Conservation (phyloP, 768 basidiomycete genomes). For the Omphalotus guepiniiformis region DNA sequence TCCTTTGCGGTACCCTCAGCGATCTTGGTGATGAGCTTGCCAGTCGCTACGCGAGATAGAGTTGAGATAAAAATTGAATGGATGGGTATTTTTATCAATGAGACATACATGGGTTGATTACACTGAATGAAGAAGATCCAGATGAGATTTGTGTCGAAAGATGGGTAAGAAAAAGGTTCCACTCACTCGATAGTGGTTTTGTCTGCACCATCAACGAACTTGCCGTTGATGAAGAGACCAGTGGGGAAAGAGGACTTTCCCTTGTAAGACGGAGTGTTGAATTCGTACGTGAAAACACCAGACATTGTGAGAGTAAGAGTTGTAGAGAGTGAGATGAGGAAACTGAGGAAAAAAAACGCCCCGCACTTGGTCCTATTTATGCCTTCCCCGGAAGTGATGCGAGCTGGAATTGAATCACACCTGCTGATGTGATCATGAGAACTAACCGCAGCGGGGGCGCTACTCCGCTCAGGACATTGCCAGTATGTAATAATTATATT, state of each 20-base stretch:
- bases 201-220: constrained; percentile 57
- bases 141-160: constrained; percentile 10
- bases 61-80: constrained; percentile 2
- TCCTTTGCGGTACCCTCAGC: constrained; percentile 53
- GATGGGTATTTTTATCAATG: neutral
- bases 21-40: constrained; percentile 48
- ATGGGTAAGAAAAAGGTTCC: constrained; percentile 16
- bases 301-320: neutral
- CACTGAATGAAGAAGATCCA: constrained; percentile 27
- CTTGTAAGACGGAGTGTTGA: constrained; percentile 40
- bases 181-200: constrained; percentile 61
- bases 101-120: constrained; percentile 41
- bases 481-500: too few species aligned
- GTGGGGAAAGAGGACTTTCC: constrained; percentile 41
- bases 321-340: neutral
- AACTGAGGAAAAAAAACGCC: too few species aligned
- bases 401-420: too few species aligned
- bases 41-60: constrained; percentile 44
- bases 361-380: too few species aligned
- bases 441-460: too few species aligned
- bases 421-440: too few species aligned
- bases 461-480: too few species aligned
- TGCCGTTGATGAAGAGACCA: constrained; percentile 68
- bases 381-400: too few species aligned
- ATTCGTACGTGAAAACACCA: constrained; percentile 18